These are phyloP conservation scores for Agrocybe chaxingu DNA, from an alignment of 768 basidiomycete species.

Conservation along the genomic window DNA sequence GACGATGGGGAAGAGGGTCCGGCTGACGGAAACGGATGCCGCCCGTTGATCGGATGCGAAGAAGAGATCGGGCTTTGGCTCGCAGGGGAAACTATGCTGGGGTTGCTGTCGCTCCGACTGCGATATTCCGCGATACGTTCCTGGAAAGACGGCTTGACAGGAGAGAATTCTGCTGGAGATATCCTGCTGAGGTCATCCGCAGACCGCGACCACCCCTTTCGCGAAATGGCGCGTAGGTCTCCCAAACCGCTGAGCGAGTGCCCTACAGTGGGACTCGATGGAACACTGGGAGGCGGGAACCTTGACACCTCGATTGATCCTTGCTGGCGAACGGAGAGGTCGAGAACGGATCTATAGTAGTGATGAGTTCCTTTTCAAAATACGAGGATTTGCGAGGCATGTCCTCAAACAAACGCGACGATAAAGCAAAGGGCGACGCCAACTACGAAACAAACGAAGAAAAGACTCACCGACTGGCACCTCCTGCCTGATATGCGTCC, in stretches of 20 bases:
- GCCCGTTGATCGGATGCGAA: constrained; percentile 26
- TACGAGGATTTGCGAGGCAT: neutral
- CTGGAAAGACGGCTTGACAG: constrained; percentile 51
- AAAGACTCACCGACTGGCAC: constrained; percentile 50
- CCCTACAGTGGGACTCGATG: constrained; percentile 32
- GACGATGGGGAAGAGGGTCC: constrained; percentile 30
- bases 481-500: constrained; percentile 43
- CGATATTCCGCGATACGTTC: constrained; percentile 68
- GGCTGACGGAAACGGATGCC: constrained; percentile 42
- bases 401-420: neutral
- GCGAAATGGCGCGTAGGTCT: constrained; percentile 67
- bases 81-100: constrained; percentile 37
- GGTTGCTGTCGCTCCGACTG: constrained; percentile 52
- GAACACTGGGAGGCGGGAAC: constrained; percentile 33
- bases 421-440: neutral
- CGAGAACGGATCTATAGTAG: constrained; percentile 56
- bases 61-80: constrained; percentile 26
- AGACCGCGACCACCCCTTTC: constrained; percentile 75
- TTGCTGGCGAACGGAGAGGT: constrained; percentile 48
- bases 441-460: neutral
- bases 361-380: neutral
- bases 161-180: constrained; percentile 29
- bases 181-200: constrained; percentile 74
- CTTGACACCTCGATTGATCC: constrained; percentile 42
- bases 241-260: constrained; percentile 37